Base-by-base conservation (phyloP, 257 asterid genomes). In the Solanum paucissectum region DNA sequence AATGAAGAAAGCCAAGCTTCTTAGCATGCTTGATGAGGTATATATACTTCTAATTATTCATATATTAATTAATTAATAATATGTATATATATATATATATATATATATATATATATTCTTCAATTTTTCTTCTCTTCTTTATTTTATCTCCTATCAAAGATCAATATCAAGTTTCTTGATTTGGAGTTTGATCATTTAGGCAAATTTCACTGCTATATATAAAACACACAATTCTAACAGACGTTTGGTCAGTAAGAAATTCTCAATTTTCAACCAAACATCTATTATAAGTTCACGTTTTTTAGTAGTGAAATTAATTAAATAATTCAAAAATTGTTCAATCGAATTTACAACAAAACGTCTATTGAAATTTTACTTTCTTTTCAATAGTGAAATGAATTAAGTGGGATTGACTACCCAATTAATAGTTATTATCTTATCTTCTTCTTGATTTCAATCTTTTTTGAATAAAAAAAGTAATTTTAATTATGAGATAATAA, bases 1-100 rank as follows among this genome's bases (percentile, higher is more conserved):
- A 91, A 94, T 92, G 96, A 95, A 93, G 91, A 94, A 94, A 90
- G 92, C 96, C 23, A 94, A 94, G 84, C 98, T 94, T 68, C 86
- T 88, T 60, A 91, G 79, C 94, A 92, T 95, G 96, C 89, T 94
- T 25, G 95, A 95, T 84, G 98, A 95, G 98, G 98, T 95, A 92
- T 23, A 36, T 95, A 92, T 16, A 34, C 49, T 38, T 66, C 66
- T 86, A 23, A 29, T 85, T 37, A 42, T 55, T 75, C 29, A 16
- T 21, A 36, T 36, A 18, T 18, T 29, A 68, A 66, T 68, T 68
- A 25, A 27, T 5, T 88, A 21, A 16, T 23, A 49, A 33, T 33
- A 33, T 33, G 3, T 33, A 33, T 33, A 33, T 32, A 32, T 32
- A 32, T 32, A 32, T 29, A 29, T 33, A 33, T 33, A 33, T 32